Evolutionary conservation across 306 rosid species (phyloP).

Genomic region (Carpinus fangiana): DNA sequence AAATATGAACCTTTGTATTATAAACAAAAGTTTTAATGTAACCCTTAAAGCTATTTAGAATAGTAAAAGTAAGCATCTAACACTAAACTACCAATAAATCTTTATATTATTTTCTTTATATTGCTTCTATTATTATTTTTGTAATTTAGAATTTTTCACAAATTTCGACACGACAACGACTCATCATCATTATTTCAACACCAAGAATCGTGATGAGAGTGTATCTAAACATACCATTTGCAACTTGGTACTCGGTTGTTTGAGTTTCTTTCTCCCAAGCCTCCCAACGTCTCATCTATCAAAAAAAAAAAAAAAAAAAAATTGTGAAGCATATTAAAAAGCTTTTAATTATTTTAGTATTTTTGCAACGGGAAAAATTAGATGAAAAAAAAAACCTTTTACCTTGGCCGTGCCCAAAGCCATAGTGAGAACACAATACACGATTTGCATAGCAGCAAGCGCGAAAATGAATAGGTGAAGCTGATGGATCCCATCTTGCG

Average conservation of each 20-base stretch:
- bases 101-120: too few species aligned
- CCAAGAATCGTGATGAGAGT: too few species aligned
- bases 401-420: slow-evolving; percentile 51
- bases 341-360: background rate
- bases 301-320: background rate
- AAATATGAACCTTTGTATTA: too few species aligned
- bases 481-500: slow-evolving; percentile 38
- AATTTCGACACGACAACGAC: too few species aligned
- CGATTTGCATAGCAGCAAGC: slow-evolving; percentile 41
- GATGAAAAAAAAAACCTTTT: background rate
- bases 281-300: slow-evolving; percentile 43
- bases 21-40: too few species aligned
- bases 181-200: too few species aligned
- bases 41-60: too few species aligned
- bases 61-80: too few species aligned
- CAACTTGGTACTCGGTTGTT: slow-evolving; percentile 43
- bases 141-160: too few species aligned
- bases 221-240: slow-evolving; percentile 35
- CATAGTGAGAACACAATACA: slow-evolving; percentile 36
- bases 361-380: too few species aligned
- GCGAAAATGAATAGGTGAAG: slow-evolving; percentile 43
- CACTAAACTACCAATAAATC: too few species aligned
- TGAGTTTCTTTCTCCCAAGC: slow-evolving; percentile 49
- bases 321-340: background rate
- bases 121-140: too few species aligned